Evolutionary conservation across 2,329 filamentous ascomycete species (phyloP).

Genomic region (Zalaria sp.): DNA sequence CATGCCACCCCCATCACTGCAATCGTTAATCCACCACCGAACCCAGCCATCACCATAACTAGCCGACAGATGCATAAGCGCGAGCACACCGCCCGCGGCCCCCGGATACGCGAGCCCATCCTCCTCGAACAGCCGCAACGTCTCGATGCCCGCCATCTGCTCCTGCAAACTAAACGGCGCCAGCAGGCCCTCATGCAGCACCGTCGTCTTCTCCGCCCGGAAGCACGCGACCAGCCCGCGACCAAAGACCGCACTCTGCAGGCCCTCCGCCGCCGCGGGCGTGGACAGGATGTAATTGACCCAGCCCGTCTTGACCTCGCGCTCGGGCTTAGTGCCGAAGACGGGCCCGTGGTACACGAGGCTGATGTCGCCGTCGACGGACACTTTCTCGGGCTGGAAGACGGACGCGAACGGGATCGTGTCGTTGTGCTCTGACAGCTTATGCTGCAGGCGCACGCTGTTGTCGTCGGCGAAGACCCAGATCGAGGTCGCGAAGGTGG

Average conservation of each 20-base stretch:
- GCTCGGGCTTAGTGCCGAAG: constrained; percentile 20
- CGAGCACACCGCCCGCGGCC: constrained; percentile 26
- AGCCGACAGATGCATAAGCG: constrained; percentile 28
- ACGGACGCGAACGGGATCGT: constrained; percentile 32
- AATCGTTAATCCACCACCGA: constrained; percentile 29
- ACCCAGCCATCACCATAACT: constrained; percentile 29
- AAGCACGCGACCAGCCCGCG: constrained; percentile 27
- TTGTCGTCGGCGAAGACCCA: constrained; percentile 31
- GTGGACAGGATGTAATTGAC: constrained; percentile 28
- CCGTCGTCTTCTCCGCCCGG: constrained; percentile 28
- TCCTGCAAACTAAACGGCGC: constrained; percentile 29
- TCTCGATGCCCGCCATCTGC: constrained; percentile 34
- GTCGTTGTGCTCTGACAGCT: constrained; percentile 24
- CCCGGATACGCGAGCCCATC: constrained; percentile 17
- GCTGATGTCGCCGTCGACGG: constrained; percentile 22
- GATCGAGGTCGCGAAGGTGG: constrained; percentile 27
- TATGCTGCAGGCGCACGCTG: constrained; percentile 26
- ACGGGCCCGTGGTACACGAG: constrained; percentile 25
- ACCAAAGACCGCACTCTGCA: constrained; percentile 33
- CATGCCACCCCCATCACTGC: constrained; percentile 16
- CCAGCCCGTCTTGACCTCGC: constrained; percentile 26
- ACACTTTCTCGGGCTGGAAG: constrained; percentile 29
- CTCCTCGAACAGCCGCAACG: constrained; percentile 32
- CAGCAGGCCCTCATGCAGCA: constrained; percentile 28
- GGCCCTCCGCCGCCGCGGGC: constrained; percentile 20